A percentile compares a stretch with the other conserved stretches of the same genome.
Conservation (phyloP, 78 protist species). For the Dictyostelium capitatum region DNA sequence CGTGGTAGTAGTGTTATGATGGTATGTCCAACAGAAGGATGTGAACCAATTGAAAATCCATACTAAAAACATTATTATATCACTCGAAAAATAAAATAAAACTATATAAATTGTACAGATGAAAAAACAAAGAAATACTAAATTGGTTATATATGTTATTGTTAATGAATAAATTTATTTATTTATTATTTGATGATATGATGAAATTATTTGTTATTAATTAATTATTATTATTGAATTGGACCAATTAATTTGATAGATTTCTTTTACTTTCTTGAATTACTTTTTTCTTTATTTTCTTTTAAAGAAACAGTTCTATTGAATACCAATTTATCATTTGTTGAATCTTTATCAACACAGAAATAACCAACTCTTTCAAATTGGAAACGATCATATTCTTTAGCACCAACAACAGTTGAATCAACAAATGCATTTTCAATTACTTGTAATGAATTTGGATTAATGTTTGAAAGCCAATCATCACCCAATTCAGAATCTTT, state of each 20-base stretch:
- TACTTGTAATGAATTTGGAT: conserved; percentile 65
- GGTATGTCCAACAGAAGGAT: conserved; percentile 87
- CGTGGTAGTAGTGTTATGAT: conserved; percentile 90
- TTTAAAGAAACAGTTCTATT: conserved; percentile 94
- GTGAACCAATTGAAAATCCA: conserved; percentile 74
- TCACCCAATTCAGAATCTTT: conserved; percentile 59
- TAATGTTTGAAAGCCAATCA: conserved; percentile 67
- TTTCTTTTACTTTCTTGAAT: not conserved
- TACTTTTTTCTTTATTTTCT: conserved; percentile 83
- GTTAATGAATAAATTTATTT: too few species aligned
- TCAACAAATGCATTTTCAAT: conserved; percentile 72
- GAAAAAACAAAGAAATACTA: not conserved
- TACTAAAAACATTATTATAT: conserved; percentile 4
- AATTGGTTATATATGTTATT: not conserved
- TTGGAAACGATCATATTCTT: conserved; percentile 86
- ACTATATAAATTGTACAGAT: not conserved
- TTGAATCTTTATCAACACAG: conserved; percentile 89
- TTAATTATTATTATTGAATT: not conserved
- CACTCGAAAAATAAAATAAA: not conserved
- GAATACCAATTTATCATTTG: conserved; percentile 87
- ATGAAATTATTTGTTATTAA: not conserved
- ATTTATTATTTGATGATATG: not conserved
- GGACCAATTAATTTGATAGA: not conserved
- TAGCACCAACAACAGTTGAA: conserved; percentile 43
- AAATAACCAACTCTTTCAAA: conserved; percentile 98